phyloP scores from a whole-genome alignment of 2,329 filamentous ascomycete species.

The Ophiostoma fasciatum region DNA sequence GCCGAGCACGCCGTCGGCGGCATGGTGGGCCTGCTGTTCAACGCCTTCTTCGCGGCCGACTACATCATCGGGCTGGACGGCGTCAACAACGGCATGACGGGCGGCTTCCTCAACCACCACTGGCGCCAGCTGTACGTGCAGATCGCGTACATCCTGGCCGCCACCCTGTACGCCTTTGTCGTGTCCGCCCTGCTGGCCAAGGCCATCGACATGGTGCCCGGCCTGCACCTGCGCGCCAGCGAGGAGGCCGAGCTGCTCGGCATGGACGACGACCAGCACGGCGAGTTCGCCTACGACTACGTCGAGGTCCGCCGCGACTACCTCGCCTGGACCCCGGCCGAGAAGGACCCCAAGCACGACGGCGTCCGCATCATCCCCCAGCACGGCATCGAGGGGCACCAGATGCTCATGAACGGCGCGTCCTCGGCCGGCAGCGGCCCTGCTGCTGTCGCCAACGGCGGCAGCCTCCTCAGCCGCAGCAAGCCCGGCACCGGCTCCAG shows the following conservation, averaged over 20 bases:
- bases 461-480: not conserved
- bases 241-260: slow-evolving; percentile 74
- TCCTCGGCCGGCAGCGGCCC: no score
- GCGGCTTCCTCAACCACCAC: slow-evolving; percentile 64
- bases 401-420: slow-evolving; percentile 30
- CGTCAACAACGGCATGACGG: slow-evolving; percentile 49
- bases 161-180: slow-evolving; percentile 53
- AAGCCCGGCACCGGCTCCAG: not conserved
- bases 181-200: slow-evolving; percentile 62
- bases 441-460: not conserved
- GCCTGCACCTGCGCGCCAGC: slow-evolving; percentile 63
- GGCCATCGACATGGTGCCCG: slow-evolving; percentile 59
- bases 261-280: slow-evolving; percentile 83
- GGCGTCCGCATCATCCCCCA: slow-evolving; percentile 48
- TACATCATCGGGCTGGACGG: slow-evolving; percentile 63
- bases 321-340: slow-evolving; percentile 71
- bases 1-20: slow-evolving; percentile 57
- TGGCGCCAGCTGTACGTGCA: slow-evolving; percentile 66
- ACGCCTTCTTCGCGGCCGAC: slow-evolving; percentile 54
- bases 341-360: slow-evolving; percentile 44
- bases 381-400: slow-evolving; percentile 59
- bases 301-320: slow-evolving; percentile 81
- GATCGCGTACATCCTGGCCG: slow-evolving; percentile 58
- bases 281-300: slow-evolving; percentile 83
- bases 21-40: slow-evolving; percentile 57